These are phyloP conservation scores for Gelatoporia subvermispora DNA, from an alignment of 768 basidiomycete species.

Conservation along the genomic window DNA sequence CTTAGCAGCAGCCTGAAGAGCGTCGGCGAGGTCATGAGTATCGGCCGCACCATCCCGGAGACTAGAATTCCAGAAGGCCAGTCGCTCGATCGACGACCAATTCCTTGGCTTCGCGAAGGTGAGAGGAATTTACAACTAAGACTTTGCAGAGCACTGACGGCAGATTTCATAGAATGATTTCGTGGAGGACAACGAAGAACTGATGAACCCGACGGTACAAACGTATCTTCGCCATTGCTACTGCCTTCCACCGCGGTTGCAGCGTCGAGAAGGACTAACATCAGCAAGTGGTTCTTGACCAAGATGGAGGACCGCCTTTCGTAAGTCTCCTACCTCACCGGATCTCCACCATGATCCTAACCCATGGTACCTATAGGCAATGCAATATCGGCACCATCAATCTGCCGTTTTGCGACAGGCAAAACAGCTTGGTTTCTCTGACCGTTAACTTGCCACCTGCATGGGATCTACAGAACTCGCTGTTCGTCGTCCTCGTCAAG, in stretches of 20 bases:
- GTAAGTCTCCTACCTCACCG: constrained; percentile 40
- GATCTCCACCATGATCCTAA: too few relatives aligned
- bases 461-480: constrained; percentile 91
- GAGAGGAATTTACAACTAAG: too few relatives aligned
- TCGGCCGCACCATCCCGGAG: constrained; percentile 97
- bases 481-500: constrained; percentile 84
- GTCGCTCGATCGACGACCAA: constrained; percentile 92
- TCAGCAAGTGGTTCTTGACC: constrained; percentile 97
- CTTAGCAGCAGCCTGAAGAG: constrained; percentile 98
- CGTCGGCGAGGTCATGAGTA: constrained; percentile 99
- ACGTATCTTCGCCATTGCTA: constrained; percentile 93
- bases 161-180: constrained; percentile 62
- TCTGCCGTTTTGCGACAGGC: constrained; percentile 64
- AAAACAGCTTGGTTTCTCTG: constrained; percentile 96
- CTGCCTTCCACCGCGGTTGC: constrained; percentile 90
- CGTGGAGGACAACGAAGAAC: constrained; percentile 86
- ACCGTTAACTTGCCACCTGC: constrained; percentile 79
- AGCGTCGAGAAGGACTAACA: constrained; percentile 95
- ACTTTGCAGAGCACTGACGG: too few relatives aligned
- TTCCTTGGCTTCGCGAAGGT: constrained; percentile 91
- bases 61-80: constrained; percentile 98
- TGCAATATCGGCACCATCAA: constrained; percentile 64
- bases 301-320: constrained; percentile 72
- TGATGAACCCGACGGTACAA: constrained; percentile 94
- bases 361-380: constrained; percentile 36